These are phyloP conservation scores for Pyronema omphalodes DNA, from an alignment of 495 filamentous ascomycete genomes.

Conservation along the genomic window DNA sequence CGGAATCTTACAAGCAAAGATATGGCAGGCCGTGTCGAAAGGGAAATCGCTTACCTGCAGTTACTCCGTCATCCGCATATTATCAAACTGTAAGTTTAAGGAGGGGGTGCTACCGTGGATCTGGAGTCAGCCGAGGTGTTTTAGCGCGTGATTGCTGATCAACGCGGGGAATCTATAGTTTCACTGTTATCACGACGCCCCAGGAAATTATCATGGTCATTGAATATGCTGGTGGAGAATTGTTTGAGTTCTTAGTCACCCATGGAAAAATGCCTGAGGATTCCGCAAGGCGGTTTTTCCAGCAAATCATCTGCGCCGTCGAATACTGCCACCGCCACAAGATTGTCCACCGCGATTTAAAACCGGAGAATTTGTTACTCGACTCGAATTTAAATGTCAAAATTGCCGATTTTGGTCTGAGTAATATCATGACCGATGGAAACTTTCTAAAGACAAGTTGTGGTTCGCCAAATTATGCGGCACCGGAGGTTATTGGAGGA, in stretches of 20 bases:
- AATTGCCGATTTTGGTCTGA: constrained; percentile 95
- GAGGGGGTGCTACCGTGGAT: not conserved
- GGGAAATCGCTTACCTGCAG: constrained; percentile 96
- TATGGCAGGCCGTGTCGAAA: constrained; percentile 91
- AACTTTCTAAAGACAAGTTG: constrained; percentile 98
- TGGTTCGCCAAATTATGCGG: constrained; percentile 94
- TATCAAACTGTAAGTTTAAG: constrained; percentile 69
- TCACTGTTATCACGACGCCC: constrained; percentile 87
- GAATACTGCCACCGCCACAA: constrained; percentile 99
- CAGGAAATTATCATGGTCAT: constrained; percentile 97
- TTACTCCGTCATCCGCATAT: constrained; percentile 92
- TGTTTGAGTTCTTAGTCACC: constrained; percentile 93
- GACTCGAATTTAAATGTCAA: constrained; percentile 93
- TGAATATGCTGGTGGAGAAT: constrained; percentile 86
- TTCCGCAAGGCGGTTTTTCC: constrained; percentile 87
- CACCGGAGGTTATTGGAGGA: constrained; percentile 91
- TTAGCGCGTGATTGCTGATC: constrained; percentile 7
- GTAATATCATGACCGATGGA: constrained; percentile 98
- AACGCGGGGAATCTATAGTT: constrained; percentile 31
- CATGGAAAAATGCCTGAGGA: constrained; percentile 77
- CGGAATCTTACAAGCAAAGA: constrained; percentile 89
- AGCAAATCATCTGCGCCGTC: constrained; percentile 97
- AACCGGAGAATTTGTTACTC: constrained; percentile 89
- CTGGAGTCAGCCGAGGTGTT: not conserved
- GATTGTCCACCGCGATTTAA: constrained; percentile 93